Conservation (phyloP, 208 protist genomes). For the Acanthamoeba polyphaga region DNA sequence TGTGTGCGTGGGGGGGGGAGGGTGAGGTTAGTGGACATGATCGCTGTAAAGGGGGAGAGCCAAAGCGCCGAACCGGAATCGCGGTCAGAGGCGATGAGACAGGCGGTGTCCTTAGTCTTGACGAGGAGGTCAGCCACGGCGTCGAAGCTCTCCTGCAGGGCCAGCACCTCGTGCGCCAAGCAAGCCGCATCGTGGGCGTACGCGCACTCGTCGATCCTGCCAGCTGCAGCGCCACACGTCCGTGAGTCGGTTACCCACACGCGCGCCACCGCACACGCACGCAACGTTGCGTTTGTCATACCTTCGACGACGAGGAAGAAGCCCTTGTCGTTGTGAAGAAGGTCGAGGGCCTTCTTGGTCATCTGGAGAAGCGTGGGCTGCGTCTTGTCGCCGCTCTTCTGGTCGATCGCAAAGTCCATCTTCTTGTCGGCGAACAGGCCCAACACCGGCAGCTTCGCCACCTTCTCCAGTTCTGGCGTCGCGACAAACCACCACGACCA, state of each 20-base stretch:
- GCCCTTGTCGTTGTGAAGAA: conserved; percentile 44
- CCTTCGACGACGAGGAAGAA: conserved; percentile 51
- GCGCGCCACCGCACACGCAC: background rate
- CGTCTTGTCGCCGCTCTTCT: background rate
- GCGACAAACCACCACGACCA: background rate
- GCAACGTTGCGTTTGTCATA: background rate
- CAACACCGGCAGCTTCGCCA: background rate
- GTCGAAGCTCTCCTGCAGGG: conserved; percentile 47
- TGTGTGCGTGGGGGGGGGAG: too few species aligned
- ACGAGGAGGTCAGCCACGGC: conserved; percentile 28
- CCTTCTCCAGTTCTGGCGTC: background rate
- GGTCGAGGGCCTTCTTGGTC: conserved; percentile 37
- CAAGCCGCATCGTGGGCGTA: conserved; percentile 1
- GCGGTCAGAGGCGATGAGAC: conserved; percentile 28
- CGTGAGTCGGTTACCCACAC: background rate
- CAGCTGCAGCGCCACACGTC: background rate
- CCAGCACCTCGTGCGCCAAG: conserved; percentile 47
- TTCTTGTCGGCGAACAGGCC: conserved; percentile 22
- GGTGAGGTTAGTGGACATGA: background rate
- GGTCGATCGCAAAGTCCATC: conserved; percentile 24
- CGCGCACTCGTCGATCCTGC: conserved; percentile 20
- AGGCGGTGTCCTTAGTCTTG: conserved; percentile 51
- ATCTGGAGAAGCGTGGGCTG: conserved; percentile 33
- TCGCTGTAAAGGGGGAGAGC: background rate
- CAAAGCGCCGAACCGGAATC: background rate